Evolutionary conservation across 441 rosid genomes (phyloP).

Genomic region (Theobroma grandiflorum): DNA sequence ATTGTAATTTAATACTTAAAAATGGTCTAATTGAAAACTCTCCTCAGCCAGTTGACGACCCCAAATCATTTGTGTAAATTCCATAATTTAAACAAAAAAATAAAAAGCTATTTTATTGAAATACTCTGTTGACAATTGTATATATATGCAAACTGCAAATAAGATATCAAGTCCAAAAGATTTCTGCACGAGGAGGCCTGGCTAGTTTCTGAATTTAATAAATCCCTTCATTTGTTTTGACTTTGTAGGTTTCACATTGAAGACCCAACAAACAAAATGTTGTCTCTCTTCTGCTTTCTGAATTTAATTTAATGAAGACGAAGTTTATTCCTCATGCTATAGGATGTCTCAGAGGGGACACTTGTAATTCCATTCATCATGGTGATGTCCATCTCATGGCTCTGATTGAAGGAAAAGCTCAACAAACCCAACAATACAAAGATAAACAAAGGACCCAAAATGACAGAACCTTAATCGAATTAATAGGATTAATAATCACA

Average conservation of each 20-base stretch:
- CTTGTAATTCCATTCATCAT: neutral
- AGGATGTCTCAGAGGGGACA: neutral
- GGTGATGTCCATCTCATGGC: neutral
- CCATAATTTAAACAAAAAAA: no score
- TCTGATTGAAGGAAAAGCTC: neutral
- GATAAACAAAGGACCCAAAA: neutral
- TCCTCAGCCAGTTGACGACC: no score
- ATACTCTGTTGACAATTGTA: no score
- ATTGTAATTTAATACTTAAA: no score
- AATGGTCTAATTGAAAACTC: no score
- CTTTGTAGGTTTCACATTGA: neutral
- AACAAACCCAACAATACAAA: neutral
- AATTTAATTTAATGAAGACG: neutral
- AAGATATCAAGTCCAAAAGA: neutral
- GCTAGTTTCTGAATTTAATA: neutral
- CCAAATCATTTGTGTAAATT: no score
- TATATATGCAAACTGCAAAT: no score
- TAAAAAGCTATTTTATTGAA: no score
- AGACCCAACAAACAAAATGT: neutral
- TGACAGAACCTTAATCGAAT: neutral
- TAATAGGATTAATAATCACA: neutral
- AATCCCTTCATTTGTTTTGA: neutral
- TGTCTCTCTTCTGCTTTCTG: neutral
- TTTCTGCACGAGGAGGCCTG: neutral
- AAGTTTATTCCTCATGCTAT: neutral